Evolutionary conservation across 441 rosid species (phyloP).

Genomic region (Mallotus repandus): DNA sequence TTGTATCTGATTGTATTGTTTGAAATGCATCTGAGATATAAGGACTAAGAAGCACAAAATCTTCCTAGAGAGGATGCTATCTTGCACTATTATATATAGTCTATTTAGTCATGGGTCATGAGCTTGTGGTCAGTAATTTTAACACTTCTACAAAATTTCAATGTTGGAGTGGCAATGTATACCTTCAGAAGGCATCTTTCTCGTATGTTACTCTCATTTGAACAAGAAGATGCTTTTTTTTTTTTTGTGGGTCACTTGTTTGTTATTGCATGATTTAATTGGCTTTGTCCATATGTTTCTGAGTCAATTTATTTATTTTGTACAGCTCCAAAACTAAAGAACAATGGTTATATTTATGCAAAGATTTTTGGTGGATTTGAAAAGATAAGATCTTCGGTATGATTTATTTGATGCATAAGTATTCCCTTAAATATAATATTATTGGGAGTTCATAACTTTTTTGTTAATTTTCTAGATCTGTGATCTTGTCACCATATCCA

Average conservation of each 20-base stretch:
- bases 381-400: constrained; percentile 86
- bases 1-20: background rate
- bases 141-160: background rate
- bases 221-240: constrained; percentile 7
- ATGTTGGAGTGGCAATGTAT: background rate
- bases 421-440: constrained; percentile 22
- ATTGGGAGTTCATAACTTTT: constrained; percentile 50
- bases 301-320: constrained; percentile 12
- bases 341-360: constrained; percentile 79
- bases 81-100: background rate
- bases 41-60: background rate
- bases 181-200: background rate
- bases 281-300: constrained; percentile 16
- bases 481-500: constrained; percentile 99
- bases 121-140: background rate
- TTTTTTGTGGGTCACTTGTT: background rate
- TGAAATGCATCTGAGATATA: background rate
- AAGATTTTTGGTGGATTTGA: constrained; percentile 95
- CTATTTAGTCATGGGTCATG: background rate
- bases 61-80: background rate
- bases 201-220: background rate
- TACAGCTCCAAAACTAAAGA: constrained; percentile 62
- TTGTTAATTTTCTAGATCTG: constrained; percentile 92
- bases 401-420: constrained; percentile 30
- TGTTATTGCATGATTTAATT: constrained; percentile 12